Evolutionary conservation across 148 eudicot genomes (phyloP).

Genomic region (Silene conica): DNA sequence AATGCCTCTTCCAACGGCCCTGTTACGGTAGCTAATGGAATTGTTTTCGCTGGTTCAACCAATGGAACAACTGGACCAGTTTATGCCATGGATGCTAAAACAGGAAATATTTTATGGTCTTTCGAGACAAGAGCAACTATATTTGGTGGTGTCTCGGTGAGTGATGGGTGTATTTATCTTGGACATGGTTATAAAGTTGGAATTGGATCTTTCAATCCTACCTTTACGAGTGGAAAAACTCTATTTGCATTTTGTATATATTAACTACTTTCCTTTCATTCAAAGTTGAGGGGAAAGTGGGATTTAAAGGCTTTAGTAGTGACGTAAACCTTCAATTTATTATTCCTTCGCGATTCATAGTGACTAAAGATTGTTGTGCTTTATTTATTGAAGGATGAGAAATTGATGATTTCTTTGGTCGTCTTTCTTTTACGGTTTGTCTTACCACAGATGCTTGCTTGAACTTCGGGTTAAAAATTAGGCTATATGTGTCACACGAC

Average conservation of each 20-base stretch:
- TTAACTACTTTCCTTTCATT: background rate
- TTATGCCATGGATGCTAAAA: constrained; percentile 43
- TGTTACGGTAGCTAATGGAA: constrained; percentile 53
- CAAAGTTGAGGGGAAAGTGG: no score
- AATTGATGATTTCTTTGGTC: no score
- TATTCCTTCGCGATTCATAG: no score
- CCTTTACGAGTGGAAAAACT: constrained; percentile 30
- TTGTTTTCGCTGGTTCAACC: constrained; percentile 49
- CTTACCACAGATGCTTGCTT: no score
- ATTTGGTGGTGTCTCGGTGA: constrained; percentile 46
- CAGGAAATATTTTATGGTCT: constrained; percentile 50
- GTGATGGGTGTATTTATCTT: constrained; percentile 47
- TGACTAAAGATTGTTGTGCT: no score
- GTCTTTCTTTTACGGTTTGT: no score
- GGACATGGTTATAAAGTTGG: constrained; percentile 44
- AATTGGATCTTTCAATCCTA: constrained; percentile 22
- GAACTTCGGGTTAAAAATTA: no score
- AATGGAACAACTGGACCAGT: constrained; percentile 35
- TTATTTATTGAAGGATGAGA: no score
- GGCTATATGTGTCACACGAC: no score
- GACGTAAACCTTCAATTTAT: no score
- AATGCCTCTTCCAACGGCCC: constrained; percentile 42
- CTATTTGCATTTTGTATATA: constrained; percentile 37
- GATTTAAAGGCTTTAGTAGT: no score
- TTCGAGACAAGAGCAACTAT: constrained; percentile 48